These are phyloP conservation scores for Bruguiera sexangula DNA, from an alignment of 345 rosid species.

Conservation along the genomic window DNA sequence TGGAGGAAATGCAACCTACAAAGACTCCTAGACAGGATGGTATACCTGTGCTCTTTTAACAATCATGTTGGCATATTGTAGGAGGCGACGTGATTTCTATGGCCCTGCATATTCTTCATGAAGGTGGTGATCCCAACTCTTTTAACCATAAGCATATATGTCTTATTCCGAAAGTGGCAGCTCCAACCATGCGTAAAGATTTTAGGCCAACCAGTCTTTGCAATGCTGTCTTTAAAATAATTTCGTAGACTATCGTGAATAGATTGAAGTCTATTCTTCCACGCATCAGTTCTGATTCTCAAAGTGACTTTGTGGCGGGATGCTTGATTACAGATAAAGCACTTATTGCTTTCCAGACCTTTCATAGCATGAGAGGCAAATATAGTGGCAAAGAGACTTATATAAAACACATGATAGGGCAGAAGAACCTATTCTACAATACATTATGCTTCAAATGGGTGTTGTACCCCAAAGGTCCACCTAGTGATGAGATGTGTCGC, in stretches of 20 bases:
- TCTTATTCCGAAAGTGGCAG: not conserved
- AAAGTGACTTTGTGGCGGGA: conserved; percentile 1
- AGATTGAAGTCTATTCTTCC: not conserved
- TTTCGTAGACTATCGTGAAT: not conserved
- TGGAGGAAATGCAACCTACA: not conserved
- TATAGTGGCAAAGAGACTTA: no score
- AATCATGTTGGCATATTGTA: not conserved
- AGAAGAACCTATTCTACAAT: not conserved
- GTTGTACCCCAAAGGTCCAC: not conserved
- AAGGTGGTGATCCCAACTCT: not conserved
- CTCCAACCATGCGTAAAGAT: not conserved
- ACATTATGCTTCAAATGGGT: not conserved
- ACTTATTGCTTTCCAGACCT: not conserved
- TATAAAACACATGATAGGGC: not conserved
- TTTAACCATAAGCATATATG: not conserved
- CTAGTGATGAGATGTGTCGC: not conserved
- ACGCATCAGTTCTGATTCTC: not conserved
- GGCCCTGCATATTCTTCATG: not conserved
- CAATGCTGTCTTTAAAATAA: not conserved
- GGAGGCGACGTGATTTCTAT: not conserved
- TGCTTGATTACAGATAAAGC: not conserved
- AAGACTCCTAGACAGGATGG: not conserved
- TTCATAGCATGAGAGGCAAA: not conserved
- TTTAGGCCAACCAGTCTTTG: not conserved
- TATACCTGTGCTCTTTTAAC: not conserved